Evolutionary conservation across 768 basidiomycete species (phyloP).

Genomic region (Cyclocybe cylindracea): DNA sequence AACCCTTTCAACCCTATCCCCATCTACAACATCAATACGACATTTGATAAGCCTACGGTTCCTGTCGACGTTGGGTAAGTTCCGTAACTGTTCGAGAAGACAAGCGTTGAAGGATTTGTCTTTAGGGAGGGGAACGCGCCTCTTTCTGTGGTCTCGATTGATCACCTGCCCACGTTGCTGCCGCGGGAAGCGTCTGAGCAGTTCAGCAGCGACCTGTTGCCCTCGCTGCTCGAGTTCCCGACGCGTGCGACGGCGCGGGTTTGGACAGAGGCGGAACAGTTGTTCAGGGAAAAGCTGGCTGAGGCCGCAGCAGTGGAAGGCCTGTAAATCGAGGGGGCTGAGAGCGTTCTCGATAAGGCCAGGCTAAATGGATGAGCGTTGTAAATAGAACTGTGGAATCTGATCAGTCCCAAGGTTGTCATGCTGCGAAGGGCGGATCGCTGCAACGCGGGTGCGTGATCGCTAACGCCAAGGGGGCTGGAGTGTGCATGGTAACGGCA

Average conservation of each 20-base stretch:
- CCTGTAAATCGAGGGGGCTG: slow-evolving; percentile 17
- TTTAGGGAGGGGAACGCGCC: slow-evolving; percentile 61
- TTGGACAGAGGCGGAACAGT: slow-evolving; percentile 85
- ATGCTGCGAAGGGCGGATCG: slow-evolving; percentile 13
- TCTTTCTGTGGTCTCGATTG: slow-evolving; percentile 90
- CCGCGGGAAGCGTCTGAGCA: slow-evolving; percentile 97
- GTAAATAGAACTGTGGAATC: slow-evolving; percentile 9
- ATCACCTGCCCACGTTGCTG: slow-evolving; percentile 93
- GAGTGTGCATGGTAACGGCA: slow-evolving; percentile 19
- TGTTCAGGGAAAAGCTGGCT: slow-evolving; percentile 64
- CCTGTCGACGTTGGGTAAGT: slow-evolving; percentile 80
- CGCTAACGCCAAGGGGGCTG: slow-evolving; percentile 19
- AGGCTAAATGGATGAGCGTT: slow-evolving; percentile 6
- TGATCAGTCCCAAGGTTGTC: slow-evolving; percentile 13
- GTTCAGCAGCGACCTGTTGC: slow-evolving; percentile 86
- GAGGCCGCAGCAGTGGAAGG: slow-evolving; percentile 44
- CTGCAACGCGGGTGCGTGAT: slow-evolving; percentile 12
- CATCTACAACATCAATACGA: slow-evolving; percentile 92
- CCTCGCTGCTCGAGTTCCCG: slow-evolving; percentile 83
- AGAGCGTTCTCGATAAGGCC: slow-evolving; percentile 11
- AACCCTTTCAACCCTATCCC: slow-evolving; percentile 99
- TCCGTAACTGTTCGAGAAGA: slow-evolving; percentile 4
- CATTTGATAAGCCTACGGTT: slow-evolving; percentile 90
- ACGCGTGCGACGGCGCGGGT: slow-evolving; percentile 65
- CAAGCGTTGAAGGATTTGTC: slow-evolving; percentile 1